A percentile compares a stretch with the other conserved stretches of the same genome.
Evolutionary conservation across 495 filamentous ascomycete genomes (phyloP).

Genomic region (Penicillium longicatenatum): DNA sequence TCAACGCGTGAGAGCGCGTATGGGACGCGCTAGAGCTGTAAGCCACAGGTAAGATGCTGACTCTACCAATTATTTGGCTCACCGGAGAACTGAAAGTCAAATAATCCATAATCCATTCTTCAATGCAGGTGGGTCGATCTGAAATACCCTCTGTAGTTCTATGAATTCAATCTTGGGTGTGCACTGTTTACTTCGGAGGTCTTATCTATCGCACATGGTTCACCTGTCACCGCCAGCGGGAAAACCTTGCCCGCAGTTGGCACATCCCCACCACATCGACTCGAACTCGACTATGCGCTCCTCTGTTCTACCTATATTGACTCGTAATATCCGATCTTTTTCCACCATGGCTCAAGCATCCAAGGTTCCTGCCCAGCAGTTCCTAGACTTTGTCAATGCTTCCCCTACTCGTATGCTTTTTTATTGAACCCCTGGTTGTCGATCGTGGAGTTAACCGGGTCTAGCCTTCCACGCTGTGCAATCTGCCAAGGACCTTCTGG

Average conservation of each 20-base stretch:
- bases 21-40: constrained; percentile 25
- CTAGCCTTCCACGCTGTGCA: constrained; percentile 93
- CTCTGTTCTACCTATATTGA: constrained; percentile 13
- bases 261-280: constrained; percentile 11
- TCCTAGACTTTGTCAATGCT: constrained; percentile 90
- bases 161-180: neutral
- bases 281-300: constrained; percentile 18
- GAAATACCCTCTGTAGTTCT: neutral
- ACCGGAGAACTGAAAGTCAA: neutral
- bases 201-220: constrained; percentile 1
- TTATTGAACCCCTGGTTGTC: constrained; percentile 5
- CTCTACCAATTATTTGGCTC: constrained; percentile 17
- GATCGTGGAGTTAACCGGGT: constrained; percentile 24
- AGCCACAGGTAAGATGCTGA: constrained; percentile 9
- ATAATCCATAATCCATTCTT: neutral
- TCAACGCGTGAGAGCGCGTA: constrained; percentile 20
- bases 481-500: constrained; percentile 71
- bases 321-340: constrained; percentile 20
- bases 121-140: neutral
- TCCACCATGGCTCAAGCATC: constrained; percentile 55
- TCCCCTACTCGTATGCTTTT: constrained; percentile 82
- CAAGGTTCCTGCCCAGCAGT: constrained; percentile 70
- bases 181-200: neutral
- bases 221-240: constrained; percentile 22
- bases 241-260: constrained; percentile 13